Evolutionary conservation across 139 green algal species (phyloP), one percentile per base, ranked within the genome.

Genomic region (Chlorella sp.): DNA sequence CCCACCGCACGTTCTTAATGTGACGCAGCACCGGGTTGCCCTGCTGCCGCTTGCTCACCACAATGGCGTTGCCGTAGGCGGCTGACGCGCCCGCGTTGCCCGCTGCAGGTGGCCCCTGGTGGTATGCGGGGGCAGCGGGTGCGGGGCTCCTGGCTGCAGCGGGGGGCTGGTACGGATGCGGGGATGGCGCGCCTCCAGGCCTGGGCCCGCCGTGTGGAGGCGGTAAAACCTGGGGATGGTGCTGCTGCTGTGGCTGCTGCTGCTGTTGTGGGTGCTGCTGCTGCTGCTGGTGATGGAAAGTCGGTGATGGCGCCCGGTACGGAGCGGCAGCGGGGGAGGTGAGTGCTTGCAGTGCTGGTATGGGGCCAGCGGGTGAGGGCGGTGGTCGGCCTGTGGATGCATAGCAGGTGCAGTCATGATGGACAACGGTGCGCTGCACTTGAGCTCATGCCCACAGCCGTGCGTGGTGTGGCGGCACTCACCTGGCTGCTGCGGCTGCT

Each of bases 11-110:
- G 35, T 94, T 96, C 27, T 79, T 71, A 49, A 98, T 91, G 81
- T 95, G 86, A 51, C 88, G 86, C 1, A 98, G 83, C 35, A 98
- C 74, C 0, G 92, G 90, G 79, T 98, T 98, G 74, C 90, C 91
- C 66, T 91, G 62, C 84, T 98, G 93, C 35, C 92, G 77, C 22
- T 62, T 66, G 81, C 72, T 90, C 2, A 96, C 90, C 3, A 94
- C 51, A 59, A 96, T 87, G 42, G 81, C 75, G 77, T 92, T 94
- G 55, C 55, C 55, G 27, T 20, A 31, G 55, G 14, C 24, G 22
- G 55, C 55, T 64, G 55, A 10, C 55, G 6, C 22, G 42, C 42
- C 17, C 42, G 10, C 17, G 42, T 26, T 55, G 42, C 42, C 42
- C 42, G 42, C 42, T 65, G 59, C 59, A 24, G 6, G 22, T 22